These are phyloP conservation scores for Populus alba DNA, from an alignment of 345 rosid genomes.

Conservation along the genomic window DNA sequence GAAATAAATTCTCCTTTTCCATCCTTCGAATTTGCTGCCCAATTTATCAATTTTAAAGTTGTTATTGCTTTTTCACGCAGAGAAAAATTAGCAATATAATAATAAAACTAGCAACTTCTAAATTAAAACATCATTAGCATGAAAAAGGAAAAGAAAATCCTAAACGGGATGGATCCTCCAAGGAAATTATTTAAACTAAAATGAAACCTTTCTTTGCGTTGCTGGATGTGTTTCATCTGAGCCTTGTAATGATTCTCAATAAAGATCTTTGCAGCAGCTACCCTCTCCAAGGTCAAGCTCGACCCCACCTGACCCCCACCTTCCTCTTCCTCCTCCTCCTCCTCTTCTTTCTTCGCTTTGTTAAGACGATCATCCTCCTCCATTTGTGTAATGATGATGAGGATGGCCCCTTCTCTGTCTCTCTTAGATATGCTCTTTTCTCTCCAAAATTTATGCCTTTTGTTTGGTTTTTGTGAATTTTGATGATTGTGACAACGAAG, in stretches of 20 bases:
- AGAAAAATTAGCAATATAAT: too few species aligned
- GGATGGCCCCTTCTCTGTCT: background rate
- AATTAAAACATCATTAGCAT: too few species aligned
- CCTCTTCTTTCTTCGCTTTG: slow-evolving; percentile 22
- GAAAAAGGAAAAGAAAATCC: background rate
- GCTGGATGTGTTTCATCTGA: slow-evolving; percentile 77
- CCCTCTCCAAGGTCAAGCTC: slow-evolving; percentile 46
- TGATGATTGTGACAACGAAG: slow-evolving; percentile 11
- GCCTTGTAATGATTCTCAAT: slow-evolving; percentile 82
- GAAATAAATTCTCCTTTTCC: too few species aligned
- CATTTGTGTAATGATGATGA: slow-evolving; percentile 11
- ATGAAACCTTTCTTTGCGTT: slow-evolving; percentile 71
- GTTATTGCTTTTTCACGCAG: too few species aligned
- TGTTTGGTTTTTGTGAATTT: slow-evolving; percentile 11
- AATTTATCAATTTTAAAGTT: too few species aligned
- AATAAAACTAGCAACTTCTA: too few species aligned
- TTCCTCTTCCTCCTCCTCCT: slow-evolving; percentile 38
- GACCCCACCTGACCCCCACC: slow-evolving; percentile 51
- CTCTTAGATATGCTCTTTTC: slow-evolving; percentile 20
- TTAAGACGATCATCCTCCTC: slow-evolving; percentile 28
- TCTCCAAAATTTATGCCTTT: background rate
- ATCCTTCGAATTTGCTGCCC: too few species aligned
- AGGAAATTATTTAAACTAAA: background rate
- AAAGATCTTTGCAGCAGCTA: slow-evolving; percentile 84
- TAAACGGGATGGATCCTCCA: background rate